A percentile compares a stretch with the other conserved stretches of the same genome.
These are phyloP conservation scores for Mediolabrus comicus DNA, from an alignment of 108 stramenopile genomes.

Conservation along the genomic window DNA sequence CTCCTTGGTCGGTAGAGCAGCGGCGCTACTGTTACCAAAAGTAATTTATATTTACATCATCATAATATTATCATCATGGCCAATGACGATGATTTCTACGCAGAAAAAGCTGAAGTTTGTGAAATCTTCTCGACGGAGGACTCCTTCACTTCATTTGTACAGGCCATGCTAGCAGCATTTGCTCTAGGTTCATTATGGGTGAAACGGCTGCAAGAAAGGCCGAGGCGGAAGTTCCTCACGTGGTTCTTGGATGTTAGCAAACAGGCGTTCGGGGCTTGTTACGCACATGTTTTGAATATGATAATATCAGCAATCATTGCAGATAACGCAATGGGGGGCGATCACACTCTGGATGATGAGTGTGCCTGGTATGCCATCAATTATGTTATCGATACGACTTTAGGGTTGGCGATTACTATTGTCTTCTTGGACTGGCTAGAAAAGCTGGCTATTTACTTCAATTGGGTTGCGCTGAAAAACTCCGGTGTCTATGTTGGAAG, in stretches of 20 bases:
- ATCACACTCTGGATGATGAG: constrained; percentile 68
- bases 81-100: constrained; percentile 17
- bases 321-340: constrained; percentile 49
- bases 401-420: constrained; percentile 79
- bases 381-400: constrained; percentile 85
- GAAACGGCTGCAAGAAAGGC: constrained; percentile 74
- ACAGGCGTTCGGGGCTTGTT: constrained; percentile 86
- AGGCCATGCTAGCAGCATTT: constrained; percentile 69
- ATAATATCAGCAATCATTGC: constrained; percentile 81
- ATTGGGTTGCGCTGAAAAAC: constrained; percentile 79
- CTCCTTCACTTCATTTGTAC: constrained; percentile 80
- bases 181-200: constrained; percentile 78
- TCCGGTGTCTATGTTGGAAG: constrained; percentile 85
- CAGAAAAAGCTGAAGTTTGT: constrained; percentile 44
- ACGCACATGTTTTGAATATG: constrained; percentile 91
- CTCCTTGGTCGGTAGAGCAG: too few relatives aligned
- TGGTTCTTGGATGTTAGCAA: constrained; percentile 89
- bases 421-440: constrained; percentile 69
- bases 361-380: constrained; percentile 93
- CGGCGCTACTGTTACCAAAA: too few relatives aligned
- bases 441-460: constrained; percentile 53
- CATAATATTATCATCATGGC: constrained; percentile 40
- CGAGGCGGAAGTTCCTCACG: constrained; percentile 72
- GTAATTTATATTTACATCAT: too few relatives aligned
- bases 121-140: constrained; percentile 83